A percentile compares a stretch with the other conserved stretches of the same genome.
Conservation (phyloP, 176 grass and related monocot species). For the Cenchrus fungigraminus region DNA sequence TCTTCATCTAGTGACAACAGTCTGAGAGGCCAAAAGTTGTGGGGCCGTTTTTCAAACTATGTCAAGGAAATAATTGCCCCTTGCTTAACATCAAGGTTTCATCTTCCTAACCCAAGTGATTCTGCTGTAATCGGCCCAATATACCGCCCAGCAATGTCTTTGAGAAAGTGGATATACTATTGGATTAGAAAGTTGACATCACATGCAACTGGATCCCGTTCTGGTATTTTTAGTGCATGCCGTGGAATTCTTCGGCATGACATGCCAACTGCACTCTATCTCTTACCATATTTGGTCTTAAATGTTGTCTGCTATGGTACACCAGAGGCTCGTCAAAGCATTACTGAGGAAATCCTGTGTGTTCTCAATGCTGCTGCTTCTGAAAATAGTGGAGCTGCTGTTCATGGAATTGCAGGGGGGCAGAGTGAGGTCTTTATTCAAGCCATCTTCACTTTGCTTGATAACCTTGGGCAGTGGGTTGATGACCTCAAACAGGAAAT, state of each 20-base stretch:
- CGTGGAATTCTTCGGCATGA: conserved; percentile 89
- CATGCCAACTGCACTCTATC: conserved; percentile 89
- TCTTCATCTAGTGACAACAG: conserved; percentile 59
- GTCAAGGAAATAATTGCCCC: conserved; percentile 98
- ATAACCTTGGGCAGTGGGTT: conserved; percentile 98
- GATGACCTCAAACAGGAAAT: conserved; percentile 96
- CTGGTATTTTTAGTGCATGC: conserved; percentile 85
- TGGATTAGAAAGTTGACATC: conserved; percentile 90
- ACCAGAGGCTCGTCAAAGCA: conserved; percentile 75
- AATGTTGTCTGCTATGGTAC: conserved; percentile 96
- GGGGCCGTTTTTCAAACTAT: conserved; percentile 88
- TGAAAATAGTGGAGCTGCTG: conserved; percentile 74
- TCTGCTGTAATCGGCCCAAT: conserved; percentile 65
- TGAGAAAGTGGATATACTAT: conserved; percentile 87
- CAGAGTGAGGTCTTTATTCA: conserved; percentile 96
- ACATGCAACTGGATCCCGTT: conserved; percentile 75
- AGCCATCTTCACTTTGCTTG: conserved; percentile 95
- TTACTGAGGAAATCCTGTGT: conserved; percentile 90
- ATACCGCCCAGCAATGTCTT: conserved; percentile 87
- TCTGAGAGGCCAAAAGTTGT: conserved; percentile 71
- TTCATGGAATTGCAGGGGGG: conserved; percentile 69
- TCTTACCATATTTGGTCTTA: conserved; percentile 91
- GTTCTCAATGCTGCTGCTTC: conserved; percentile 90
- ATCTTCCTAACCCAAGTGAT: conserved; percentile 71
- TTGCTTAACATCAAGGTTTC: conserved; percentile 92